Evolutionary conservation across 495 filamentous ascomycete species (phyloP), one percentile per base, ranked within the genome.

Genomic region (Letharia columbiana): DNA sequence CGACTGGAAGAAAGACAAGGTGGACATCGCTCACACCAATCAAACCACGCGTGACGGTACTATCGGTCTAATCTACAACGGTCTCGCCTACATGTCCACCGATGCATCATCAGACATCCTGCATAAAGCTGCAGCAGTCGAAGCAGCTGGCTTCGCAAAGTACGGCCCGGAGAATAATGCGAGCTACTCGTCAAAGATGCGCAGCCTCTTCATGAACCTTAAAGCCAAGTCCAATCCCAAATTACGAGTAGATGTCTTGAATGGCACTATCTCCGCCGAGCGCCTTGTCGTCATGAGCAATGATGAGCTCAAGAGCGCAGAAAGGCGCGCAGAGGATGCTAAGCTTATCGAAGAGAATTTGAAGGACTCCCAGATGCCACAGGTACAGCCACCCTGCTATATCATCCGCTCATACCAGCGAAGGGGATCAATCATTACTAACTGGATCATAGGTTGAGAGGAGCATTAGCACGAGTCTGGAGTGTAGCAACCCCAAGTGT

Each of bases 31-130:
- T 31, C 83, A 87, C 50, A 96, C 92, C 0, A 83, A 82, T n/a
- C 87, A 88, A 72, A 71, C 81, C 45, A 79, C 82, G 60, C 85
- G 94, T 47, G 87, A 98, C 76, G 88, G 84, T 70, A 92, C 89
- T 74, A 86, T 93, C 65, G 90, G 89, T n/a, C 81, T 98, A 33
- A 83, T 98, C 70, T 98, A 98, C 79, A 91, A 98, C 72, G 80
- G 80, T 6, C 74, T 83, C 54, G 79, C 75, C 60, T 68, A 78
- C 58, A 77, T 75, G 62, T 78, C 77, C 41, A 79, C 74, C 12
- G 80, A 78, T 44, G 35, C 76, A 4, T 74, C 81, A n/a, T 76
- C 83, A 33, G 76, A 80, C 28, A 80, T 96, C 11, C 75, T 96
- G 28, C 69, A 77, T 66, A 86, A 87, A 64, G 89, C 92, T 35